Conservation (phyloP, 2,329 filamentous ascomycete genomes). For the Fusarium neocosmosporiellum region DNA sequence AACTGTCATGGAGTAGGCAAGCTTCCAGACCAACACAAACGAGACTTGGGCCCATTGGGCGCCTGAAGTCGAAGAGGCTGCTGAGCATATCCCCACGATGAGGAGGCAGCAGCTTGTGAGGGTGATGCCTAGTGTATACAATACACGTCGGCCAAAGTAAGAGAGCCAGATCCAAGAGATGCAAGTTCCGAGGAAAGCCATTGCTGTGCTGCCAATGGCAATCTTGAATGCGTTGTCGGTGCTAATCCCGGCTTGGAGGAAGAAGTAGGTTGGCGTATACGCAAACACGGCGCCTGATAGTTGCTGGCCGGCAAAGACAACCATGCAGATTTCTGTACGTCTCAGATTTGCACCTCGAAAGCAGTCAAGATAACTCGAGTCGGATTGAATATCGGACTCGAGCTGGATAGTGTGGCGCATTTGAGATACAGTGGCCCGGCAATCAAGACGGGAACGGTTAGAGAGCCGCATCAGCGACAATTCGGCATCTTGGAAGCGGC, state of each 20-base stretch:
- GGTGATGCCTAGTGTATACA: constrained; percentile 54
- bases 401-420: constrained; percentile 70
- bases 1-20: constrained; percentile 56
- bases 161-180: constrained; percentile 57
- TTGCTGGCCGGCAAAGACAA: constrained; percentile 56
- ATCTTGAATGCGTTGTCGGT: constrained; percentile 54
- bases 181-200: constrained; percentile 57
- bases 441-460: constrained; percentile 56
- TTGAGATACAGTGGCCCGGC: constrained; percentile 63
- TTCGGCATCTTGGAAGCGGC: constrained; percentile 43
- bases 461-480: constrained; percentile 44
- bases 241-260: constrained; percentile 56
- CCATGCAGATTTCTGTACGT: constrained; percentile 58
- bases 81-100: constrained; percentile 50
- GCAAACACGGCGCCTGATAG: constrained; percentile 53
- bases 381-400: constrained; percentile 53
- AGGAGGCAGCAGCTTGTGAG: constrained; percentile 56
- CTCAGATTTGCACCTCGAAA: constrained; percentile 60
- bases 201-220: constrained; percentile 51
- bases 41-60: constrained; percentile 51
- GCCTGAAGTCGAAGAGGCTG: constrained; percentile 35
- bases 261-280: constrained; percentile 60
- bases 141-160: constrained; percentile 54
- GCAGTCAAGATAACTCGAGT: constrained; percentile 57
- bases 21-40: constrained; percentile 57